Percentiles rank a stretch among this genome's conserved stretches.
Conservation (phyloP, 257 asterid species). For the Ilex aquifolium region DNA sequence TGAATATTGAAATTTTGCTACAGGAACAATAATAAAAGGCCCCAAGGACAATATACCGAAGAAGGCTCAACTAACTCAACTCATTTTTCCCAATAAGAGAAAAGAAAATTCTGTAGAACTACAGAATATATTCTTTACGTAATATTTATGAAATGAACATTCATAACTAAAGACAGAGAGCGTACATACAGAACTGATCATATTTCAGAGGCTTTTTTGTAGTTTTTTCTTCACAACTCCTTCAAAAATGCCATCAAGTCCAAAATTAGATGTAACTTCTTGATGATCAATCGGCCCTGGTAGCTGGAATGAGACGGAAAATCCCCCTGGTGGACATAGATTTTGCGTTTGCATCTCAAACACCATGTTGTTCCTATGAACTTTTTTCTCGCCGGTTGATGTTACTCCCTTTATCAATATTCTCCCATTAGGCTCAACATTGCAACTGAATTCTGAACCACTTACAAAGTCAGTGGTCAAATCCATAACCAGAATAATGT, state of each 20-base stretch:
- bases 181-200: no score
- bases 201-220: slow-evolving; percentile 1
- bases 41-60: no score
- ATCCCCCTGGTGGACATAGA: slow-evolving; percentile 40
- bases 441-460: slow-evolving; percentile 17
- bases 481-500: no score
- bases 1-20: no score
- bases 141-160: no score
- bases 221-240: slow-evolving; percentile 32
- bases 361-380: slow-evolving; percentile 23
- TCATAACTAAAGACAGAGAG: no score
- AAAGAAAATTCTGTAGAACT: no score
- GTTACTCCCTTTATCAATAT: slow-evolving; percentile 27
- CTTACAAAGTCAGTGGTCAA: not conserved
- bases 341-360: slow-evolving; percentile 44
- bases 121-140: no score
- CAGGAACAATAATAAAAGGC: no score
- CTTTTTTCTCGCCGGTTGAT: slow-evolving; percentile 25
- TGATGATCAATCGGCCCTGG: slow-evolving; percentile 38
- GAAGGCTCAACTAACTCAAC: no score
- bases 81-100: no score
- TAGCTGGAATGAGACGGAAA: slow-evolving; percentile 39
- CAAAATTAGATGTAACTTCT: slow-evolving; percentile 21
- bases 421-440: slow-evolving; percentile 35
- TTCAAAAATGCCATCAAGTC: slow-evolving; percentile 42